Evolutionary conservation across 148 eudicot genomes (phyloP).

Genomic region (Polygonum aviculare): DNA sequence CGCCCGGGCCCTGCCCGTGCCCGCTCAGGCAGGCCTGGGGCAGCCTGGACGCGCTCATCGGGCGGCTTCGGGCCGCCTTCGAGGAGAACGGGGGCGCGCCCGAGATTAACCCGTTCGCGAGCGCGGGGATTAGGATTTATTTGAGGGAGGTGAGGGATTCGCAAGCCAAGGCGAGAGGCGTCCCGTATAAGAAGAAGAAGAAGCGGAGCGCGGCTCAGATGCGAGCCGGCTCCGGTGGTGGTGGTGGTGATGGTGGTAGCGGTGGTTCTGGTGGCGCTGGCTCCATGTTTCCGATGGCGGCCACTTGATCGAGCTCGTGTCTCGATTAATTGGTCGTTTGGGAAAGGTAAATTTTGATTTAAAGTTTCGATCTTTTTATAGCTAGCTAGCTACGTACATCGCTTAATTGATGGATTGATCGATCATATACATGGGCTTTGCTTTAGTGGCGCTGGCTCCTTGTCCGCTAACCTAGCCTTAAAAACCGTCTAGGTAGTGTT

Average conservation of each 20-base stretch:
- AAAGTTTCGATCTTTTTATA: background rate
- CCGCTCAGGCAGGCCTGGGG: constrained; percentile 57
- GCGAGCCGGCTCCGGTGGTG: background rate
- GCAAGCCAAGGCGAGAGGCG: constrained; percentile 51
- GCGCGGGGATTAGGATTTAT: constrained; percentile 39
- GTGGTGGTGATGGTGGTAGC: background rate
- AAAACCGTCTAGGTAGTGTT: too few species aligned
- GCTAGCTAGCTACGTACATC: too few species aligned
- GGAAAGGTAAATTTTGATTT: background rate
- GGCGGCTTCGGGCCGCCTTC: constrained; percentile 46
- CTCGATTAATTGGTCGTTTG: background rate
- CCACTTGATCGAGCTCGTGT: background rate
- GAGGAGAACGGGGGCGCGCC: constrained; percentile 48
- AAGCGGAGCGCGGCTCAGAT: constrained; percentile 13
- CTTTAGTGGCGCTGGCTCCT: too few species aligned
- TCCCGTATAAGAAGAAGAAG: constrained; percentile 57
- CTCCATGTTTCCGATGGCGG: background rate
- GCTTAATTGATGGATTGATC: background rate
- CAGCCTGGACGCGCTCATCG: constrained; percentile 52
- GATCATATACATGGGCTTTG: background rate
- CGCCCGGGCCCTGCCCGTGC: constrained; percentile 50
- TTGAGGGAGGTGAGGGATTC: constrained; percentile 48
- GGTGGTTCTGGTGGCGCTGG: background rate
- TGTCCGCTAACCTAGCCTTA: too few species aligned
- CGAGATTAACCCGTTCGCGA: constrained; percentile 44